Percentiles rank a stretch among this genome's conserved stretches.
phyloP scores from a whole-genome alignment of 345 rosid species.

The Syzygium grande region DNA sequence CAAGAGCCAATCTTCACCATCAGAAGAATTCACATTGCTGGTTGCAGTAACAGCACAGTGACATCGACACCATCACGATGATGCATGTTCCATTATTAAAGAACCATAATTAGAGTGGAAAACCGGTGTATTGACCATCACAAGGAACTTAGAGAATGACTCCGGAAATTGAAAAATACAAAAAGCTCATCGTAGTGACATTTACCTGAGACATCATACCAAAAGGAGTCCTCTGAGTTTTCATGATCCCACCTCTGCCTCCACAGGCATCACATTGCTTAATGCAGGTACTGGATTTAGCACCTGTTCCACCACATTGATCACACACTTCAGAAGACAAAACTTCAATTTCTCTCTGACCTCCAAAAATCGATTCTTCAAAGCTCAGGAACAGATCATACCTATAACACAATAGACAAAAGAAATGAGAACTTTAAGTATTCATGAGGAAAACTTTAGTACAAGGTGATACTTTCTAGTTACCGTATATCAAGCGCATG shows the following conservation, averaged over 20 bases:
- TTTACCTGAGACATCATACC: constrained; percentile 85
- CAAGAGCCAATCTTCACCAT: background rate
- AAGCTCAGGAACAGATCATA: constrained; percentile 67
- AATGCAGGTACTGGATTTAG: constrained; percentile 50
- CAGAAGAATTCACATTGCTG: background rate
- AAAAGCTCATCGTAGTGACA: background rate
- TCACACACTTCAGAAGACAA: constrained; percentile 61
- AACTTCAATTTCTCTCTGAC: constrained; percentile 51
- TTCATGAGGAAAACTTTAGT: background rate
- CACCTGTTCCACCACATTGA: constrained; percentile 79
- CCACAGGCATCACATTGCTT: constrained; percentile 62
- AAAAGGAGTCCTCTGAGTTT: constrained; percentile 76
- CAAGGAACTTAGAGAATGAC: background rate
- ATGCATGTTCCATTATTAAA: background rate
- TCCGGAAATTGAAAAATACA: background rate
- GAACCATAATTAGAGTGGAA: background rate
- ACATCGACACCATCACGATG: background rate
- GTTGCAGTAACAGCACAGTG: background rate
- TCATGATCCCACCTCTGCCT: constrained; percentile 74
- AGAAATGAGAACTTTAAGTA: background rate
- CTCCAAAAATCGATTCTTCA: constrained; percentile 88
- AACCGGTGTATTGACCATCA: background rate
- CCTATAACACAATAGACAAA: constrained; percentile 18
- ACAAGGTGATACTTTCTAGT: background rate
- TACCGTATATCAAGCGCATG: constrained; percentile 73